Conservation (phyloP, 192 early-diverging fungal genomes). For the Podila clonocystis region DNA sequence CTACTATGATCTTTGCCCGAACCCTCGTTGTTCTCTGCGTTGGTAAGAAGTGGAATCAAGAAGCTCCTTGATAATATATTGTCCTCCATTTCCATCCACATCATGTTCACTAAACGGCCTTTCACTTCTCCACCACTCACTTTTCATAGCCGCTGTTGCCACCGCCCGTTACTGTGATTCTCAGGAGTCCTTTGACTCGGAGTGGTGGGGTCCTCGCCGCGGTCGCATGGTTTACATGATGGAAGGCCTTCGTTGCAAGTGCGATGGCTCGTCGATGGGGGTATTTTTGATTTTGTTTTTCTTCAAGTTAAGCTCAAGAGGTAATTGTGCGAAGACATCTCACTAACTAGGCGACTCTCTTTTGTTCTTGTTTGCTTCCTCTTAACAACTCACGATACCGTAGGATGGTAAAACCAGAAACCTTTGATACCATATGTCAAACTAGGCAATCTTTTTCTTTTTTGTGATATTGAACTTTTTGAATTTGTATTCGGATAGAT, state of each 20-base stretch:
- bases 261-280: background rate
- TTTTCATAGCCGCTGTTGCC: background rate
- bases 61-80: background rate
- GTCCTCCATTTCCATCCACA: background rate
- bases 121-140: background rate
- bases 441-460: too few relatives aligned
- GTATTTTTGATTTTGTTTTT: background rate
- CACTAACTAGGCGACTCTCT: background rate
- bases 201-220: background rate
- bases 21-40: background rate
- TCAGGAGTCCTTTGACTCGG: background rate
- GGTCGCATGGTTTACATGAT: background rate
- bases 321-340: too few relatives aligned
- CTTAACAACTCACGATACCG: background rate
- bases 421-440: too few relatives aligned
- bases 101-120: background rate
- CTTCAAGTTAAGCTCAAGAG: background rate
- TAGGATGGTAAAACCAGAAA: too few relatives aligned
- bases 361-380: background rate
- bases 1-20: background rate
- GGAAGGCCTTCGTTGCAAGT: constrained; percentile 7
- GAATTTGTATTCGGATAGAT: background rate
- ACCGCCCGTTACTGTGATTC: background rate
- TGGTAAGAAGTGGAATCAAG: background rate
- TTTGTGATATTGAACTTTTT: background rate